Base-by-base conservation (phyloP, 768 basidiomycete species). In the Russula brevipes region DNA sequence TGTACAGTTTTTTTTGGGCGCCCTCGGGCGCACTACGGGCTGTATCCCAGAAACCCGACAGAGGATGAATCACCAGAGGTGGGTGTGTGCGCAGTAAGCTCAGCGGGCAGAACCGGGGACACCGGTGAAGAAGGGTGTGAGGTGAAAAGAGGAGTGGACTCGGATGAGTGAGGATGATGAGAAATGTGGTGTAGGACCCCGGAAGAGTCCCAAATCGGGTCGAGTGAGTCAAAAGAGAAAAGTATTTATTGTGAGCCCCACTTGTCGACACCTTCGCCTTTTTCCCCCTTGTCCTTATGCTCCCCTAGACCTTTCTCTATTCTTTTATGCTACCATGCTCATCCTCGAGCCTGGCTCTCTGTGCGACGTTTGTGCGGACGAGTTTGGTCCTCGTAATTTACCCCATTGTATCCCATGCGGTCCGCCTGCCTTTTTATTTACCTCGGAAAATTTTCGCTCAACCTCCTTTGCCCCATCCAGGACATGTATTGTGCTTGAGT, bases 321-420 rank as follows among this genome's bases (percentile, higher is more conserved):
- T 58, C 64, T 67, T 57, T 69, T 64, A 66, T 64, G 67, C 68
- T 57, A 66, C 65, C 54, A 91, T 91, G 89, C 84, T 91, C 78
- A 87, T 89, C 74, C 87, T 91, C 72, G 81, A 78, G 78, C 83
- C 87, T 75, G 87, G 87, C 76, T 90, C 87, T 74, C 81, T 85
- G 74, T 91, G 89, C 85, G 89, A 91, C 81, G 89, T 91, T 72
- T 91, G 89, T 80, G 89, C 89, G 71, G 89, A 91, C 77, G 88
- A 91, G 79, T 91, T 82, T 76, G 86, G 86, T 72, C 78, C 83
- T 61, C 85, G 85, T 70, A 85, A 84, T 73, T 77, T 82, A 66
- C 89, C 89, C 65, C 86, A 91, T 73, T 88, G 84, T 57, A 90
- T 91, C 72, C 86, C 89, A 64, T 91, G 89, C 76, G 89, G 89